Percentiles rank a stretch among this genome's conserved stretches.
Conservation (phyloP, 2,329 filamentous ascomycete genomes). For the Hypoxylon rubiginosum region DNA sequence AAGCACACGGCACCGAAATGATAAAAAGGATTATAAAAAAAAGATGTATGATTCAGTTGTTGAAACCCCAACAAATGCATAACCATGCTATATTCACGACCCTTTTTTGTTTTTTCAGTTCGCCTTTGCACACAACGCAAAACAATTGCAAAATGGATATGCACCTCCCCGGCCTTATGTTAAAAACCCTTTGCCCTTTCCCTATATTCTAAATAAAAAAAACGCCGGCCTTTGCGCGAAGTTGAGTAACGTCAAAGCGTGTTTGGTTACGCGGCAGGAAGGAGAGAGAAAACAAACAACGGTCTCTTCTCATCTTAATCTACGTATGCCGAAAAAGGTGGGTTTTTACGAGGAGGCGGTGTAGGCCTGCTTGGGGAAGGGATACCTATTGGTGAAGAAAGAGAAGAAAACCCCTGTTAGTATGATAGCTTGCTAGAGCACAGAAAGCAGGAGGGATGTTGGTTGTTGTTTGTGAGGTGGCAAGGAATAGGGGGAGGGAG, state of each 20-base stretch:
- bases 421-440: slow-evolving; percentile 11
- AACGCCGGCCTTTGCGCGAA: slow-evolving; percentile 54
- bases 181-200: slow-evolving; percentile 1
- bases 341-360: slow-evolving; percentile 55
- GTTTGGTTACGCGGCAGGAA: slow-evolving; percentile 24
- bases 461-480: neutral
- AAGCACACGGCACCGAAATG: neutral
- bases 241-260: slow-evolving; percentile 54
- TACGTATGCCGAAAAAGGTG: neutral
- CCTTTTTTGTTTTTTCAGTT: slow-evolving; percentile 10
- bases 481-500: neutral
- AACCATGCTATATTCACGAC: neutral
- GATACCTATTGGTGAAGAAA: slow-evolving; percentile 68
- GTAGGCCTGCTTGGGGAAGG: slow-evolving; percentile 85
- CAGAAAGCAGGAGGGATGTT: slow-evolving; percentile 8
- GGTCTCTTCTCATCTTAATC: neutral
- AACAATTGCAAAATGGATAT: slow-evolving; percentile 2
- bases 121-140: slow-evolving; percentile 7
- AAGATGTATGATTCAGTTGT: slow-evolving; percentile 24
- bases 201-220: slow-evolving; percentile 12
- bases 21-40: neutral
- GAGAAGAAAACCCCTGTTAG: slow-evolving; percentile 31
- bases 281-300: neutral
- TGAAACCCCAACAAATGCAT: slow-evolving; percentile 36
- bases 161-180: slow-evolving; percentile 17